Evolutionary conservation across 345 rosid species (phyloP), one percentile per base, ranked within the genome.

Genomic region (Lenwebbia sp.): DNA sequence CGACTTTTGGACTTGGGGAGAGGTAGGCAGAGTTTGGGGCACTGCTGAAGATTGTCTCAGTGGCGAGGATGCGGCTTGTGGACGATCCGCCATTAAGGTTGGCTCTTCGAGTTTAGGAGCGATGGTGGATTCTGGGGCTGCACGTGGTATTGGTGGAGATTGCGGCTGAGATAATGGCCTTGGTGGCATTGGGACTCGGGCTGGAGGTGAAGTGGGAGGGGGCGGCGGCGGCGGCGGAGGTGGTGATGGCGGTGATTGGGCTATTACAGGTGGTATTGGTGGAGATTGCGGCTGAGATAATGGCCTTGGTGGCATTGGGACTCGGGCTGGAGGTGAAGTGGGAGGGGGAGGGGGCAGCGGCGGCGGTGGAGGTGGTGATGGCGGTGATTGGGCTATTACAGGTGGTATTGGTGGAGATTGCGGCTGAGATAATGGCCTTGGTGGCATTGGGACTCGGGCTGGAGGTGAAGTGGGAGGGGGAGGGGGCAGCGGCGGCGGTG

Each of bases 181-280:
- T 85, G 90, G 53, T 57, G 91, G 78, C 81, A 86, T 47, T 83
- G 62, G 91, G 60, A 78, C 62, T 54, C 49, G 88, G 28, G 85
- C 54, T 0, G 91, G 85, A 83, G 49, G 47, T 0, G 91, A 84
- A 83, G 49, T 26, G 30, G 84, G 37, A 12, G 76, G 14, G 9
- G 56, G 12, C 0, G 53, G 44, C 22, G 90, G 70, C 11, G 87
- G 82, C 19, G 37, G 87, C 19, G 57, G 56, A 10, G 41, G n/a
- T 4, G 44, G n/a, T 5, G 2, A 82, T 0, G 40, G 49, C 14
- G 92, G 60, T 11, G 88, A 84, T 4, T 84, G 88, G 55, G 92
- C 90, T 60, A 88, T 86, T 49, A 90, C 94, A 1, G 93, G 85
- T 8, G 96, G 91, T 57, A n/a, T n/a, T n/a, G n/a, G n/a, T n/a